Percentiles rank a stretch among this genome's conserved stretches.
These are phyloP conservation scores for Eucalyptus sp. DNA, from an alignment of 345 rosid genomes.

Conservation along the genomic window DNA sequence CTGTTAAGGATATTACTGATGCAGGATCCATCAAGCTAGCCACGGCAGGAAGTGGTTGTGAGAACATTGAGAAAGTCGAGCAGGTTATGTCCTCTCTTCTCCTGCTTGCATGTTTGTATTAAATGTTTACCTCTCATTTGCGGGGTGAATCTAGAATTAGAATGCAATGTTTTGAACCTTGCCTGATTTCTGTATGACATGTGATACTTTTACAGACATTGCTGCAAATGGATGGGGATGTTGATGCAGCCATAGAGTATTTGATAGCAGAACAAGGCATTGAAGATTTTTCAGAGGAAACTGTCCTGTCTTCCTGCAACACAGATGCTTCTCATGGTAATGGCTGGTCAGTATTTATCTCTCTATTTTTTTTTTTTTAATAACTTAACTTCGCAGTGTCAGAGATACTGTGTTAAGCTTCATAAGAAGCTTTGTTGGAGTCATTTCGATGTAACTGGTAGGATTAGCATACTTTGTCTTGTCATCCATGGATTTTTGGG, in stretches of 20 bases:
- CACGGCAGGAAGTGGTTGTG: constrained; percentile 74
- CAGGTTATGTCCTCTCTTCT: constrained; percentile 17
- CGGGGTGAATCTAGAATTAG: not conserved
- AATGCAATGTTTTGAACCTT: not conserved
- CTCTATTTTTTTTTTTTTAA: not conserved
- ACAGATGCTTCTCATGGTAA: constrained; percentile 43
- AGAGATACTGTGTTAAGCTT: not conserved
- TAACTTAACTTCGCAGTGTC: not conserved
- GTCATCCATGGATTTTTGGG: not conserved
- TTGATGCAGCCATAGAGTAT: constrained; percentile 76
- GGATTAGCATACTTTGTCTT: not conserved
- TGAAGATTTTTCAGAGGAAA: constrained; percentile 18
- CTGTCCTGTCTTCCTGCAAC: constrained; percentile 7
- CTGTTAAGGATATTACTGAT: constrained; percentile 12
- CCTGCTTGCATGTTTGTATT: not conserved
- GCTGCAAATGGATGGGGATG: constrained; percentile 62
- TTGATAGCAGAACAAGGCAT: constrained; percentile 52
- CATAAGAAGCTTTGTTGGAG: not conserved
- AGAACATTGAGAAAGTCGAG: constrained; percentile 49
- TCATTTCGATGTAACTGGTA: not conserved
- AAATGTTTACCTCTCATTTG: not conserved
- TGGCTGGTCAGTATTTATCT: constrained; percentile 18
- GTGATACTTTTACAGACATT: constrained; percentile 34
- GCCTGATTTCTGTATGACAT: not conserved
- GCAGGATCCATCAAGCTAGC: constrained; percentile 52